Conservation (phyloP, 192 early-diverging fungal species). For the Backusella australiensis region DNA sequence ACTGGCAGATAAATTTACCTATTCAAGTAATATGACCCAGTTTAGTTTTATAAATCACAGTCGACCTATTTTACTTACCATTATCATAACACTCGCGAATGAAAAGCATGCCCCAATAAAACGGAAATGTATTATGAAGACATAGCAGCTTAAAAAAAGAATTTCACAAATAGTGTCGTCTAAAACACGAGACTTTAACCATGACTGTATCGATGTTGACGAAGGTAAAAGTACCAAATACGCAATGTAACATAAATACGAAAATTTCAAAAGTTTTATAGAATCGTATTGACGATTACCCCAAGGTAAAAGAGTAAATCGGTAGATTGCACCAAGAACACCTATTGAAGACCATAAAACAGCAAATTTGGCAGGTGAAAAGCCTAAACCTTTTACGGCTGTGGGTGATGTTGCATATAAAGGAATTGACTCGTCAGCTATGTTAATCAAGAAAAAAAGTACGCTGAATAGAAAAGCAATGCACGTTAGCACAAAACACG, state of each 20-base stretch:
- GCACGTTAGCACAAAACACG: background rate
- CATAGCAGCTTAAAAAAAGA: conserved; percentile 10
- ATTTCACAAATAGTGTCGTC: background rate
- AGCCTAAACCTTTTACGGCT: conserved; percentile 44
- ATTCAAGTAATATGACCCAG: background rate
- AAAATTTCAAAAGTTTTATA: conserved; percentile 24
- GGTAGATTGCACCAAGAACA: conserved; percentile 30
- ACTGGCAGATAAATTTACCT: conserved; percentile 54
- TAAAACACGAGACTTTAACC: conserved; percentile 15
- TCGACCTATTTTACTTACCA: conserved; percentile 31
- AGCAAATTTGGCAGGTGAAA: conserved; percentile 39
- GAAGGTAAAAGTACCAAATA: conserved; percentile 41
- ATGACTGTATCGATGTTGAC: conserved; percentile 20
- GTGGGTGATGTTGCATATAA: conserved; percentile 15
- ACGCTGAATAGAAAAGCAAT: conserved; percentile 13
- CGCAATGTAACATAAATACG: conserved; percentile 29
- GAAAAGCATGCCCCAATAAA: conserved; percentile 15
- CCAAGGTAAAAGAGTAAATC: conserved; percentile 46
- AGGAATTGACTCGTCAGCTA: conserved; percentile 48
- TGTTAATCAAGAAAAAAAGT: conserved; percentile 44
- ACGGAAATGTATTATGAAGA: conserved; percentile 4
- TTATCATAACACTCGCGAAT: conserved; percentile 46
- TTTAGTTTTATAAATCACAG: background rate
- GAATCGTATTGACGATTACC: conserved; percentile 31
- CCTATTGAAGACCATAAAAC: conserved; percentile 42